These are phyloP conservation scores for Schizophyllum amplum DNA, from an alignment of 1,284 basidiomycete genomes.

Conservation along the genomic window DNA sequence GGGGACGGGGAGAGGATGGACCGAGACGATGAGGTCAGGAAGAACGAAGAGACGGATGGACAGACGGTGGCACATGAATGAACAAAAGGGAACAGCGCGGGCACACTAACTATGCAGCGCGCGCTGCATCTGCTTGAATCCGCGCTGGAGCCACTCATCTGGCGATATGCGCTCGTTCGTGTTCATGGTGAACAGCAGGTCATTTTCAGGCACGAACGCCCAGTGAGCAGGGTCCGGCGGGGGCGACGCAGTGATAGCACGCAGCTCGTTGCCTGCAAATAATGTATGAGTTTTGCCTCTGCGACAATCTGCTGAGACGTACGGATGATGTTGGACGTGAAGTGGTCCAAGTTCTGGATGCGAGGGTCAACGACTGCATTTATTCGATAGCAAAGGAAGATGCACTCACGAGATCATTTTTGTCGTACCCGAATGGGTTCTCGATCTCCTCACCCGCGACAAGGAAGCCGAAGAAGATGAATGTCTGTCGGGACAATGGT, in stretches of 20 bases:
- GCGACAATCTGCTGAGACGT: conserved; percentile 20
- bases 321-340: conserved; percentile 59
- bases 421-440: conserved; percentile 47
- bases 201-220: conserved; percentile 53
- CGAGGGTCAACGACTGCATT: no score
- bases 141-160: conserved; percentile 45
- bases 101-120: conserved; percentile 17
- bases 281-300: not conserved
- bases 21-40: no score
- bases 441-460: conserved; percentile 67
- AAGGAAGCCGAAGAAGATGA: conserved; percentile 65
- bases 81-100: no score
- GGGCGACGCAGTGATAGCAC: conserved; percentile 44
- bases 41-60: no score
- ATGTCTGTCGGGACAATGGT: conserved; percentile 28
- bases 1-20: no score
- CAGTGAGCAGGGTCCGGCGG: conserved; percentile 49
- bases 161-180: conserved; percentile 31
- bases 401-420: conserved; percentile 62
- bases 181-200: conserved; percentile 38
- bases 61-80: no score
- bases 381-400: no score
- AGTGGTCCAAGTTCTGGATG: conserved; percentile 63
- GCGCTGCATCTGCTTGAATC: conserved; percentile 33
- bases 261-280: conserved; percentile 43